Conservation (phyloP, 2,329 filamentous ascomycete genomes). For the Colletotrichum plurivorum region DNA sequence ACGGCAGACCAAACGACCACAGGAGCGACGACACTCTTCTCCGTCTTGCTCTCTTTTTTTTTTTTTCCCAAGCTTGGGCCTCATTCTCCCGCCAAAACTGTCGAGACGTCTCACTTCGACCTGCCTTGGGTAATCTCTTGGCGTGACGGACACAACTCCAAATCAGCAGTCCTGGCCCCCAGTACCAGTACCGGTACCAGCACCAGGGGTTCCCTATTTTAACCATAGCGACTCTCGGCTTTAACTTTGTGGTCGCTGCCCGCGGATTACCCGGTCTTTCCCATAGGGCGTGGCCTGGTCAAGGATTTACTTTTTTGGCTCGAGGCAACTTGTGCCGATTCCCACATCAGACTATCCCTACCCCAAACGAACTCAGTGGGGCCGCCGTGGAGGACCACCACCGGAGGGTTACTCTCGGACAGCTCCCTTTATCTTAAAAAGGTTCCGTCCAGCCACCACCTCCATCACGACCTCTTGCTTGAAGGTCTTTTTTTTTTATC, state of each 20-base stretch:
- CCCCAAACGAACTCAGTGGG: conserved; percentile 36
- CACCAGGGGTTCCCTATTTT: conserved; percentile 20
- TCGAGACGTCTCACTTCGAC: conserved; percentile 38
- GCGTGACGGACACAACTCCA: conserved; percentile 23
- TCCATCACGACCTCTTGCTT: neutral
- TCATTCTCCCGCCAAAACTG: neutral
- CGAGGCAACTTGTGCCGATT: conserved; percentile 38
- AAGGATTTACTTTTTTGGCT: conserved; percentile 7
- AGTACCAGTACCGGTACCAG: conserved; percentile 5
- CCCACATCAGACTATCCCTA: conserved; percentile 24
- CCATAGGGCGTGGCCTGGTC: conserved; percentile 10
- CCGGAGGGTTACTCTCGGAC: conserved; percentile 31
- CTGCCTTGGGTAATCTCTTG: conserved; percentile 23
- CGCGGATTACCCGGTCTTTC: conserved; percentile 20
- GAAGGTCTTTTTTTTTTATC: conserved; percentile 32
- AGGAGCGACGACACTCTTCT: neutral
- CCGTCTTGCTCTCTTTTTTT: too few species aligned
- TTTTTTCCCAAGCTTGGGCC: conserved; percentile 6
- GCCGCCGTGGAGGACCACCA: conserved; percentile 32
- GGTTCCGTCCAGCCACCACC: conserved; percentile 24
- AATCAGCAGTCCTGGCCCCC: too few species aligned
- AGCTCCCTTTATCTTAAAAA: conserved; percentile 24
- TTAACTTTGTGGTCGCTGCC: conserved; percentile 16
- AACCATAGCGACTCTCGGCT: conserved; percentile 20
- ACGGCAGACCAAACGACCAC: conserved; percentile 2